Evolutionary conservation across 257 asterid species (phyloP).

Genomic region (Plantago elongata): DNA sequence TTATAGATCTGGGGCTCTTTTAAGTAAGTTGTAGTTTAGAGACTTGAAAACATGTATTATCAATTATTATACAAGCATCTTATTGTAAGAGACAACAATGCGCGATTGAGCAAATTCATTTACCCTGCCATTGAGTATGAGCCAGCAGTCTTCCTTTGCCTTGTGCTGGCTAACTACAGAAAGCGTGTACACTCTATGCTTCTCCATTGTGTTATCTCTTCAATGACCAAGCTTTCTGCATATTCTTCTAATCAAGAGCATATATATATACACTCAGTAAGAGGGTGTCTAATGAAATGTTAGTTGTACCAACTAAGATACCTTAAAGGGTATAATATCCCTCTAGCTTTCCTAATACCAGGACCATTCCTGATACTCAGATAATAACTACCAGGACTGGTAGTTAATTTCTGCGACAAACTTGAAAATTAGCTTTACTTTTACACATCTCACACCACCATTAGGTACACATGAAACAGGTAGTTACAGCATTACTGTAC

Average conservation of each 20-base stretch:
- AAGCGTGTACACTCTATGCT: conserved; percentile 20
- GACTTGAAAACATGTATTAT: no score
- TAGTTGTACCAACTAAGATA: background rate
- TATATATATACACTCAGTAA: background rate
- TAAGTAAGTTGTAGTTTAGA: no score
- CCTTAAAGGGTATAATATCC: background rate
- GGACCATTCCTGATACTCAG: background rate
- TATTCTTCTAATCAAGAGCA: background rate
- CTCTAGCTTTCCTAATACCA: background rate
- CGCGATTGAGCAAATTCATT: background rate
- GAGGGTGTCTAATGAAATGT: background rate
- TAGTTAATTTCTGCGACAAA: background rate
- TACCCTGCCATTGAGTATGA: conserved; percentile 34
- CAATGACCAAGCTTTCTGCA: background rate
- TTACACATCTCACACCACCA: background rate
- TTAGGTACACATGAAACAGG: background rate
- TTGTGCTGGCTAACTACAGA: conserved; percentile 32
- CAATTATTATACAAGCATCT: no score
- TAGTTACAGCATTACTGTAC: no score
- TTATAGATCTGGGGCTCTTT: no score
- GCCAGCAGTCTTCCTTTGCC: conserved; percentile 37
- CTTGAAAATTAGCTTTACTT: background rate
- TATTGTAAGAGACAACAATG: no score
- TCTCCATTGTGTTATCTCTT: conserved; percentile 17
- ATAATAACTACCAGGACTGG: no score